These are phyloP conservation scores for Aspergillus nidulans DNA, from an alignment of 495 filamentous ascomycete genomes.

Conservation along the genomic window DNA sequence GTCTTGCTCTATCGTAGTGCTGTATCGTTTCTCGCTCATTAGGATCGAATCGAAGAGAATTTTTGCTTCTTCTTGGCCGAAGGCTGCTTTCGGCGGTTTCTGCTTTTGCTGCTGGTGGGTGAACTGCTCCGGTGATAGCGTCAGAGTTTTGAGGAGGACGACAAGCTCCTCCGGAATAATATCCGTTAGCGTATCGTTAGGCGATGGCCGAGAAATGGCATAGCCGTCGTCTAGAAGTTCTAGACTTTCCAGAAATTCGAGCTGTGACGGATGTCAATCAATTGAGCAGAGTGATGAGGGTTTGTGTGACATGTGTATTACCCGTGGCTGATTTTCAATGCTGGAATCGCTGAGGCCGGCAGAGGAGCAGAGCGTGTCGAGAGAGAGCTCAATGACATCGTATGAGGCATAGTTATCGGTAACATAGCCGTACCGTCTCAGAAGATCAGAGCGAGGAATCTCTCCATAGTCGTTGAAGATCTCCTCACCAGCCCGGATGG, in stretches of 20 bases:
- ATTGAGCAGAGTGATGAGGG: background rate
- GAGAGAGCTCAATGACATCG: slow-evolving; percentile 77
- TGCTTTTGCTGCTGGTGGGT: slow-evolving; percentile 35
- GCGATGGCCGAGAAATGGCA: slow-evolving; percentile 38
- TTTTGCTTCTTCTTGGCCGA: slow-evolving; percentile 23
- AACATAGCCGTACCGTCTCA: slow-evolving; percentile 86
- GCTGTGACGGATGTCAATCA: slow-evolving; percentile 18
- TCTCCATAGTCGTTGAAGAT: slow-evolving; percentile 91
- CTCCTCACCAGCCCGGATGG: slow-evolving; percentile 67
- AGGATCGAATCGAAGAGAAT: slow-evolving; percentile 31
- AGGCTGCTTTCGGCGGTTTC: slow-evolving; percentile 43
- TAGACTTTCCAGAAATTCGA: slow-evolving; percentile 46
- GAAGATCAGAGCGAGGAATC: slow-evolving; percentile 73
- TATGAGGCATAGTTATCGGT: slow-evolving; percentile 69
- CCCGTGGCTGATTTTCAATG: slow-evolving; percentile 39
- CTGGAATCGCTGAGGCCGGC: slow-evolving; percentile 39
- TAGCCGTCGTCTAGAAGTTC: slow-evolving; percentile 54
- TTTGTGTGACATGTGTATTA: slow-evolving; percentile 20
- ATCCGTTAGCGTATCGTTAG: slow-evolving; percentile 32
- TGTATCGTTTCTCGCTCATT: slow-evolving; percentile 47
- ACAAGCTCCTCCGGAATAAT: slow-evolving; percentile 46
- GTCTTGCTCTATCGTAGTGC: slow-evolving; percentile 61
- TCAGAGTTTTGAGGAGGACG: slow-evolving; percentile 43
- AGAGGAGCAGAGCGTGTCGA: slow-evolving; percentile 49
- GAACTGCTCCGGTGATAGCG: slow-evolving; percentile 37